phyloP scores from a whole-genome alignment of 192 early-diverging fungal species.

The Coemansia sp. region DNA sequence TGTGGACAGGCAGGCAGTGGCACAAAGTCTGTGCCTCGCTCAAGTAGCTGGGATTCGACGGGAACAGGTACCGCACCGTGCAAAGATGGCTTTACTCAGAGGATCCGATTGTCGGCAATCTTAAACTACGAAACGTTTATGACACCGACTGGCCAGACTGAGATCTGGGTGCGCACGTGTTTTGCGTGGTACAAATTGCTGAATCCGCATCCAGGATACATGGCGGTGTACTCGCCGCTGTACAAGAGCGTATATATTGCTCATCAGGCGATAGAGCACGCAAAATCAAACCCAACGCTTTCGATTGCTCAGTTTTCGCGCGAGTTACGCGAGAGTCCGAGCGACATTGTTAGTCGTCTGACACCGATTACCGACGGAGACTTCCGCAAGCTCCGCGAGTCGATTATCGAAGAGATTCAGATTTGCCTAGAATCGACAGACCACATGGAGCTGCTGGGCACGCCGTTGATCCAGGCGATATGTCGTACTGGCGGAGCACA shows the following conservation, averaged over 20 bases:
- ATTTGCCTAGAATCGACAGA: conserved; percentile 29
- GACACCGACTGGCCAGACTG: conserved; percentile 22
- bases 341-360: conserved; percentile 18
- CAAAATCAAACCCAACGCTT: conserved; percentile 6
- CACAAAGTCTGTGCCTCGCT: neutral
- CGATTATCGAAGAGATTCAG: conserved; percentile 38
- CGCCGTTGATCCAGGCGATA: conserved; percentile 30
- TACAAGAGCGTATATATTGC: conserved; percentile 46
- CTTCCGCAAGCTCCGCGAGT: conserved; percentile 30
- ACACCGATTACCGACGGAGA: conserved; percentile 30
- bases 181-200: conserved; percentile 54
- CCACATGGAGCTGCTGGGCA: conserved; percentile 17
- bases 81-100: conserved; percentile 32
- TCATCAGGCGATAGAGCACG: conserved; percentile 30
- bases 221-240: conserved; percentile 21
- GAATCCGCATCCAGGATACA: conserved; percentile 34
- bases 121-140: conserved; percentile 40
- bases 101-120: conserved; percentile 44
- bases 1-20: neutral
- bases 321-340: conserved; percentile 17
- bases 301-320: conserved; percentile 22
- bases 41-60: neutral
- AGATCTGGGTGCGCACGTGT: conserved; percentile 48
- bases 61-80: conserved; percentile 14
- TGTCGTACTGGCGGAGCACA: conserved; percentile 9